phyloP scores from a whole-genome alignment of 2,329 filamentous ascomycete genomes.

The Xylariaceae sp. region DNA sequence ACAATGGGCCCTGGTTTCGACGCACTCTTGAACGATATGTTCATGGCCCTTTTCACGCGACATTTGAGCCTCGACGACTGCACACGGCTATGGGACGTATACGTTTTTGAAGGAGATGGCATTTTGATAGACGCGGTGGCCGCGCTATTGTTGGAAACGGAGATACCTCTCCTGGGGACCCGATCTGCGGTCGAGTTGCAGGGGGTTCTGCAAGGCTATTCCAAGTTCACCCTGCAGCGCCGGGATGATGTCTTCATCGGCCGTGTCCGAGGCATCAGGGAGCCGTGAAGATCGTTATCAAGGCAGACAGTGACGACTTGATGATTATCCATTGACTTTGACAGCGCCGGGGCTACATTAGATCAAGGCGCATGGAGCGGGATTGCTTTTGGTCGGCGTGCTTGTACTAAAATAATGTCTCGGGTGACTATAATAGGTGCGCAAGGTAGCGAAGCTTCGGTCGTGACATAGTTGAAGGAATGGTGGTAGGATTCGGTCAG shows the following conservation, averaged over 20 bases:
- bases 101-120: slow-evolving; percentile 75
- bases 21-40: slow-evolving; percentile 56
- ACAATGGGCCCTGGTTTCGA: slow-evolving; percentile 45
- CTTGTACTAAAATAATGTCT: not conserved
- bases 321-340: not conserved
- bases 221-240: slow-evolving; percentile 20
- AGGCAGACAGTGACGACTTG: too few species aligned
- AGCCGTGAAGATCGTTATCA: slow-evolving; percentile 17
- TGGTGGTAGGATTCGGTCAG: not conserved
- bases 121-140: slow-evolving; percentile 68
- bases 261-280: slow-evolving; percentile 25
- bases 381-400: not conserved
- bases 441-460: not conserved
- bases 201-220: slow-evolving; percentile 35
- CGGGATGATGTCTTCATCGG: slow-evolving; percentile 31
- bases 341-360: not conserved
- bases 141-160: slow-evolving; percentile 55
- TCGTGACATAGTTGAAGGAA: not conserved
- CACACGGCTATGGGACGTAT: slow-evolving; percentile 74
- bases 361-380: not conserved
- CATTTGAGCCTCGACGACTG: slow-evolving; percentile 65
- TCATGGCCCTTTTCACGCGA: slow-evolving; percentile 60
- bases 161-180: slow-evolving; percentile 49
- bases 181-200: slow-evolving; percentile 43
- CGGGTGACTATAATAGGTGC: not conserved